A percentile compares a stretch with the other conserved stretches of the same genome.
Conservation (phyloP, 495 filamentous ascomycete genomes). For the Mytilinidion resinicola region DNA sequence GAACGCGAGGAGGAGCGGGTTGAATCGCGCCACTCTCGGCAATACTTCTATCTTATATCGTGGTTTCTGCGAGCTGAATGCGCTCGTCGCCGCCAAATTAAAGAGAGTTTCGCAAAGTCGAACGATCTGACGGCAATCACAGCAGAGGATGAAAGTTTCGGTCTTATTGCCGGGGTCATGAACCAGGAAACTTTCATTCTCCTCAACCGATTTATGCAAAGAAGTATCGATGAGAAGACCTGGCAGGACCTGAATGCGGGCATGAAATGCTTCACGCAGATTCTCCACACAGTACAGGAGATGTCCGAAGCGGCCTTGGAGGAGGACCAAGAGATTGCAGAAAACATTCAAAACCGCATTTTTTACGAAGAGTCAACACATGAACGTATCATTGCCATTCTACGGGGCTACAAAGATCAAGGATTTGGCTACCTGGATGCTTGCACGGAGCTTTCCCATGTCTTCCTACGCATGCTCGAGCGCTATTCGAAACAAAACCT, state of each 20-base stretch:
- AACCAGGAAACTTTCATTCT: slow-evolving; percentile 90
- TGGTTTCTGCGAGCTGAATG: slow-evolving; percentile 95
- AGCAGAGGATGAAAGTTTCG: slow-evolving; percentile 70
- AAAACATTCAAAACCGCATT: slow-evolving; percentile 92
- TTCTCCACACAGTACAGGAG: slow-evolving; percentile 86
- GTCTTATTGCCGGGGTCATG: slow-evolving; percentile 77
- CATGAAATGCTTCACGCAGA: slow-evolving; percentile 85
- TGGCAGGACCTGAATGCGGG: slow-evolving; percentile 83
- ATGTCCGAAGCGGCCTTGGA: slow-evolving; percentile 81
- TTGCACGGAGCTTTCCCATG: slow-evolving; percentile 82
- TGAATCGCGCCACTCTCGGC: slow-evolving; percentile 56
- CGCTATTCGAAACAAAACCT: slow-evolving; percentile 89
- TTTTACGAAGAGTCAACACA: slow-evolving; percentile 97
- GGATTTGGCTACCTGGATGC: slow-evolving; percentile 91
- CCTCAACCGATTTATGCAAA: slow-evolving; percentile 75
- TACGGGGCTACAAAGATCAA: slow-evolving; percentile 82
- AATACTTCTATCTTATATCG: slow-evolving; percentile 87
- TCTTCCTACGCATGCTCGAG: slow-evolving; percentile 88
- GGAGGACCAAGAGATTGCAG: slow-evolving; percentile 95
- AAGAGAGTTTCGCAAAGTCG: slow-evolving; percentile 28
- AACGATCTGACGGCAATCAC: slow-evolving; percentile 19
- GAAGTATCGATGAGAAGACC: slow-evolving; percentile 67
- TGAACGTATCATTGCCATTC: slow-evolving; percentile 71
- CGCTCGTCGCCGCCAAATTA: slow-evolving; percentile 56
- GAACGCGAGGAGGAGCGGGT: slow-evolving; percentile 88